These are phyloP conservation scores for Helichrysum umbraculigerum DNA, from an alignment of 129 eudicot genomes.

Conservation along the genomic window DNA sequence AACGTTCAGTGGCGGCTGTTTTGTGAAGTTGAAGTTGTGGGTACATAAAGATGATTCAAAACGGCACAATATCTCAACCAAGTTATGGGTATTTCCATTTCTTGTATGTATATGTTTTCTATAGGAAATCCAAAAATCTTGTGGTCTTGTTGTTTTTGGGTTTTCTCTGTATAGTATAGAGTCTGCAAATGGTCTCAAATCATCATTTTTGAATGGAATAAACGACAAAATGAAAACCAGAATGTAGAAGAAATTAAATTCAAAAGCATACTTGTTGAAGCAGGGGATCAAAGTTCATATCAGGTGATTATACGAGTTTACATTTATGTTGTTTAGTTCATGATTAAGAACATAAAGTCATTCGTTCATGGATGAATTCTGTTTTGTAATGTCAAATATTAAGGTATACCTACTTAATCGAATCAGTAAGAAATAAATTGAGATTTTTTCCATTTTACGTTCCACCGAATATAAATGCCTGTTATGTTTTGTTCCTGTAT, in stretches of 20 bases:
- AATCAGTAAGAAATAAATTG: constrained; percentile 4
- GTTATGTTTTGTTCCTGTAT: neutral
- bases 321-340: constrained; percentile 19
- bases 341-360: constrained; percentile 10
- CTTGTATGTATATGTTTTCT: constrained; percentile 55
- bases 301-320: constrained; percentile 42
- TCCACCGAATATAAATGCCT: neutral
- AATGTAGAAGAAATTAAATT: constrained; percentile 29
- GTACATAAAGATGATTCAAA: constrained; percentile 32
- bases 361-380: constrained; percentile 16
- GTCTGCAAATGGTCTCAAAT: constrained; percentile 39
- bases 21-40: constrained; percentile 33
- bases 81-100: constrained; percentile 40
- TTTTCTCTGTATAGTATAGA: constrained; percentile 44
- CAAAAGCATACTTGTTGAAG: constrained; percentile 20
- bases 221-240: constrained; percentile 15
- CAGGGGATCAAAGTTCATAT: constrained; percentile 29
- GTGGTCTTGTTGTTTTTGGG: constrained; percentile 49
- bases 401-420: constrained; percentile 29
- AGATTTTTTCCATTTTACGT: neutral
- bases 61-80: constrained; percentile 47
- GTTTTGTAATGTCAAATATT: constrained; percentile 31
- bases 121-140: constrained; percentile 33
- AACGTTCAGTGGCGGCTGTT: constrained; percentile 34
- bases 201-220: constrained; percentile 29